These are phyloP conservation scores for Ophiocordyceps unilateralis DNA, from an alignment of 2,329 filamentous ascomycete species.

Conservation along the genomic window DNA sequence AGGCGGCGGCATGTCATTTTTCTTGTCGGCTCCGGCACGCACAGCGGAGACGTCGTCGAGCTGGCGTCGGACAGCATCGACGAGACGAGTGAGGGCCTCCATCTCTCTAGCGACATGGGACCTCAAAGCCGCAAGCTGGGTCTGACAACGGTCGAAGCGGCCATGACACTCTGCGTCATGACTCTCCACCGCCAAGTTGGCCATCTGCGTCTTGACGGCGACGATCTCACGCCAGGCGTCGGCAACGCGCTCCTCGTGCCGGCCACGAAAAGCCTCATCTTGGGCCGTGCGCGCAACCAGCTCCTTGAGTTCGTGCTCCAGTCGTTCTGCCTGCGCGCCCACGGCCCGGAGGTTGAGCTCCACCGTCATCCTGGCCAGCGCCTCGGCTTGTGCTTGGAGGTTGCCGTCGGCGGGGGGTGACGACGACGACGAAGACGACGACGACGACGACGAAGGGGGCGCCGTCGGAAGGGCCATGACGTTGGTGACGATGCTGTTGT, in stretches of 20 bases:
- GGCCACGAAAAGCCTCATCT: conserved; percentile 11
- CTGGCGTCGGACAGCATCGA: conserved; percentile 8
- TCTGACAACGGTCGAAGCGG: conserved; percentile 6
- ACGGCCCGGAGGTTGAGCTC: conserved; percentile 17
- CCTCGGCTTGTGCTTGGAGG: conserved; percentile 11
- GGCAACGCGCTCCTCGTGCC: conserved; percentile 13
- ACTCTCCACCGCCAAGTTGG: conserved; percentile 1
- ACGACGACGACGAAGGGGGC: neutral
- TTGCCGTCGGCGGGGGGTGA: neutral
- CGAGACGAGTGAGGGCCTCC: conserved; percentile 6
- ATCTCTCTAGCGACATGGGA: conserved; percentile 9
- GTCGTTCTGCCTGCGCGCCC: conserved; percentile 9
- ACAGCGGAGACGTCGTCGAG: conserved; percentile 6
- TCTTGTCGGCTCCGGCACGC: neutral
- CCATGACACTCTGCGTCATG: neutral
- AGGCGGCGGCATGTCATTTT: neutral
- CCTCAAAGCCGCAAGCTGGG: conserved; percentile 6
- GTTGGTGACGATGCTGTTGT: conserved; percentile 1
- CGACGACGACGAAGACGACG: neutral
- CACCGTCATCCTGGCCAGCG: conserved; percentile 18
- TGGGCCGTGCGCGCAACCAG: conserved; percentile 10
- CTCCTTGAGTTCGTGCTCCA: conserved; percentile 12
- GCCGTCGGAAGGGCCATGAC: neutral
- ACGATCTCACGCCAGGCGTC: conserved; percentile 14
- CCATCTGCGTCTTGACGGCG: conserved; percentile 12